Evolutionary conservation across 1,284 basidiomycete genomes (phyloP).

Genomic region (Bondarzewia mesenterica): DNA sequence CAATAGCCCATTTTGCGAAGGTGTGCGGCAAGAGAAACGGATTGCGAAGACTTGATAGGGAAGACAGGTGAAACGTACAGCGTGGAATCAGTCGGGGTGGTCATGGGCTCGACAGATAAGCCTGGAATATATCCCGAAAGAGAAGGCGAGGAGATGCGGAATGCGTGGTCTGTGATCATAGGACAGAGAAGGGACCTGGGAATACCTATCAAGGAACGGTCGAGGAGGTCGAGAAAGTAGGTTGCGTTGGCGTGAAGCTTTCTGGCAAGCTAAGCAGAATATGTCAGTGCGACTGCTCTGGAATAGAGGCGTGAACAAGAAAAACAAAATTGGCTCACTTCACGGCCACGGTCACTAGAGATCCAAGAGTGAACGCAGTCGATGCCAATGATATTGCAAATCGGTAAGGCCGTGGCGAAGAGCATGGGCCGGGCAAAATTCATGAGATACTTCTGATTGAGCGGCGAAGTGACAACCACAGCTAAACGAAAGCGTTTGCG

Average conservation of each 20-base stretch:
- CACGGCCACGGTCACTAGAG: not conserved
- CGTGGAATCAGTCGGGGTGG: not conserved
- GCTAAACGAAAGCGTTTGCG: not conserved
- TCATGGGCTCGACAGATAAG: not conserved
- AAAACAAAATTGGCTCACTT: not conserved
- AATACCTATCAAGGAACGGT: not conserved
- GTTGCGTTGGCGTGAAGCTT: not conserved
- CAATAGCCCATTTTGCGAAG: not conserved
- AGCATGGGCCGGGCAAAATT: constrained; percentile 1
- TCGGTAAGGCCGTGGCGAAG: not conserved
- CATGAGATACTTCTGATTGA: not conserved
- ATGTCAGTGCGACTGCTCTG: too few species aligned
- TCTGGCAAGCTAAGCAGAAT: not conserved
- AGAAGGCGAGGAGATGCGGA: not conserved
- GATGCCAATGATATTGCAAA: not conserved
- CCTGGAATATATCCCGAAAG: not conserved
- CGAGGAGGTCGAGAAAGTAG: not conserved
- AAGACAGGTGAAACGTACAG: not conserved
- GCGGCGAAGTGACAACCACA: not conserved
- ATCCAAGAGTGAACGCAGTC: constrained; percentile 1
- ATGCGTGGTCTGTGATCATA: not conserved
- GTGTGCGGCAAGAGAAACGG: not conserved
- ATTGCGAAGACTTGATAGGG: not conserved
- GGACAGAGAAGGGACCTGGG: not conserved
- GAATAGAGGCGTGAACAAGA: not conserved